Percentiles rank a stretch among this genome's conserved stretches.
Conservation (phyloP, 768 basidiomycete species). For the Mrakia frigida region DNA sequence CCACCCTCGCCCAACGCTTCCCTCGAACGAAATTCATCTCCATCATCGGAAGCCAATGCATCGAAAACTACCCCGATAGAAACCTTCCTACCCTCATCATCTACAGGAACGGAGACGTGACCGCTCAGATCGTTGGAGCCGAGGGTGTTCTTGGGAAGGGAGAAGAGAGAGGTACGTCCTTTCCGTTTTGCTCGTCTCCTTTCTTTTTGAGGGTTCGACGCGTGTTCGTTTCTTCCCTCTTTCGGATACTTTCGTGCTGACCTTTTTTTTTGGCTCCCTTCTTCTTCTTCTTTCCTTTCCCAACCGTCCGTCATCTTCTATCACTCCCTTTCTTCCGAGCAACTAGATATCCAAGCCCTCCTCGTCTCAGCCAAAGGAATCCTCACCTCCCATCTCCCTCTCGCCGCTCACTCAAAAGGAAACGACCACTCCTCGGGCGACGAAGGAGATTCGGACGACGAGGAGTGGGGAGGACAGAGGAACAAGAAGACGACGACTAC, state of each 20-base stretch:
- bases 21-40: constrained; percentile 93
- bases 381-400: constrained; percentile 54
- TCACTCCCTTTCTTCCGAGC: too few species aligned
- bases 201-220: neutral
- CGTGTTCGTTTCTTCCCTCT: constrained; percentile 44
- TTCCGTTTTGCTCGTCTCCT: neutral
- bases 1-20: constrained; percentile 68
- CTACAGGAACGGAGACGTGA: constrained; percentile 86
- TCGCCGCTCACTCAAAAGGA: constrained; percentile 31
- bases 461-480: constrained; percentile 20
- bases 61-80: constrained; percentile 88
- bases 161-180: constrained; percentile 60
- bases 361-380: constrained; percentile 60
- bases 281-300: neutral
- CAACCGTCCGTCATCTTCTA: neutral
- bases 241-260: neutral
- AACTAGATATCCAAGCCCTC: constrained; percentile 43
- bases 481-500: neutral
- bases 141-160: constrained; percentile 51
- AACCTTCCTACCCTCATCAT: constrained; percentile 87
- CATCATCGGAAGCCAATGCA: constrained; percentile 90
- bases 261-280: neutral
- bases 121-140: constrained; percentile 75
- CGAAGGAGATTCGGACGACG: constrained; percentile 41
- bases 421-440: constrained; percentile 46